A percentile compares a stretch with the other conserved stretches of the same genome.
phyloP scores from a whole-genome alignment of 805 yeast genomes.

The Ogataea saltuana region DNA sequence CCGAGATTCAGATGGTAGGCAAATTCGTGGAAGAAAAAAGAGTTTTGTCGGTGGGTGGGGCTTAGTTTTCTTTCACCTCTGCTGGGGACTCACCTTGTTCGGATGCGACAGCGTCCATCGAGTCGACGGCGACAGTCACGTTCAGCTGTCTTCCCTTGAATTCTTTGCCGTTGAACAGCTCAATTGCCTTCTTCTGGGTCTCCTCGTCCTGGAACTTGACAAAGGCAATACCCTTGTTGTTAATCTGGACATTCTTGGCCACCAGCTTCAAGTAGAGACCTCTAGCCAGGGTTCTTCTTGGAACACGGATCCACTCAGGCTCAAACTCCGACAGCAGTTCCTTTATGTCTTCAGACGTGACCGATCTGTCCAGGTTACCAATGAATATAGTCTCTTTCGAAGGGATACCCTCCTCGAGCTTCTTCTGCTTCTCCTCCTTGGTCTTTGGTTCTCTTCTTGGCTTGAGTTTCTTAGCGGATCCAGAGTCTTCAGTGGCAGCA shows the following conservation, averaged over 20 bases:
- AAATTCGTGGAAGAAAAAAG: not conserved
- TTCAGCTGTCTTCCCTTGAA: slow-evolving; percentile 65
- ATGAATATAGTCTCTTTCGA: slow-evolving; percentile 62
- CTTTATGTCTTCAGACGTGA: slow-evolving; percentile 46
- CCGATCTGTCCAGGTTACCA: slow-evolving; percentile 56
- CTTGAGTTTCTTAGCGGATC: slow-evolving; percentile 10
- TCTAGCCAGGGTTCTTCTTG: slow-evolving; percentile 49
- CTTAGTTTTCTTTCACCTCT: slow-evolving; percentile 17
- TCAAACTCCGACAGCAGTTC: slow-evolving; percentile 48
- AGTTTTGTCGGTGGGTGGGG: not conserved
- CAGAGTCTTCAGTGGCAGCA: slow-evolving; percentile 13
- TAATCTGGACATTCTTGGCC: slow-evolving; percentile 47
- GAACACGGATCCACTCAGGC: slow-evolving; percentile 62
- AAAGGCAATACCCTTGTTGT: slow-evolving; percentile 67
- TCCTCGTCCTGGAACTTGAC: slow-evolving; percentile 52
- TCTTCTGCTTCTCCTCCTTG: slow-evolving; percentile 33
- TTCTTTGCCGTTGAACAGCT: slow-evolving; percentile 63
- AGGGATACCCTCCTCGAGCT: slow-evolving; percentile 49
- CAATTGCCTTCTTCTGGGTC: slow-evolving; percentile 51
- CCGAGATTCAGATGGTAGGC: not conserved
- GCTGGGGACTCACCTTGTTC: slow-evolving; percentile 4
- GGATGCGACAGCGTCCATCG: slow-evolving; percentile 31
- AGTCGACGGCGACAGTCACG: slow-evolving; percentile 74
- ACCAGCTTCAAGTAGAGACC: slow-evolving; percentile 44
- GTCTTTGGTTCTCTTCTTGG: slow-evolving; percentile 22